Evolutionary conservation across 768 basidiomycete genomes (phyloP), one percentile per base, ranked within the genome.

Genomic region (Tricholoma sp.): DNA sequence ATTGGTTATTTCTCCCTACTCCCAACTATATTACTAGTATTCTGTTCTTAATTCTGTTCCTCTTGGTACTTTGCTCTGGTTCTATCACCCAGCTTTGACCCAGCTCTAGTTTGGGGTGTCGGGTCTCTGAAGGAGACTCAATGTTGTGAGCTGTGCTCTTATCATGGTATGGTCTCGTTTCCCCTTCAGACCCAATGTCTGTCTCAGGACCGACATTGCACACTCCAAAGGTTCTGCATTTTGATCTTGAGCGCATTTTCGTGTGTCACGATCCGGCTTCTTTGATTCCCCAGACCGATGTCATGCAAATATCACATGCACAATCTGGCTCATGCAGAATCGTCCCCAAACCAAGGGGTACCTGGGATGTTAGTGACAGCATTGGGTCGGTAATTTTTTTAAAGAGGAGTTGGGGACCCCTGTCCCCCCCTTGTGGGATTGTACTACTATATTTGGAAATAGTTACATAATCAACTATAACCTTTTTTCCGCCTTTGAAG

Each of bases 121-220:
- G 49, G 49, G 49, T 50, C 49, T 50, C 49, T 50, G 29, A 50
- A 50, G 49, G 49, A 50, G 49, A 50, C 49, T 50, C 49, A 39
- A 39, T n/a, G 13, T 39, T 39, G 37, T 39, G 37, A 34, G 51
- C 36, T 37, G 33, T 36, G 33, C 31, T 34, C 51, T 34, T 52
- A 28, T 37, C 36, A 34, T 52, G 34, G 51, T 52, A 52, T 52
- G 51, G 51, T 52, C 51, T 52, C 51, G 34, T 52, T 52, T 52
- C 51, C 51, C 31, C 51, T 52, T 52, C 51, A 52, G 51, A 52
- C 31, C 31, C 51, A 34, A 52, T 52, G 51, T 52, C 51, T 52
- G 51, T 52, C 51, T 52, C 36, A 34, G 51, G 51, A 52, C 51
- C 15, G 36, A 34, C 51, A 52, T 52, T 52, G 51, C 51, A 52